Conservation (phyloP, 306 rosid species). For the Citrullus colocynthis region DNA sequence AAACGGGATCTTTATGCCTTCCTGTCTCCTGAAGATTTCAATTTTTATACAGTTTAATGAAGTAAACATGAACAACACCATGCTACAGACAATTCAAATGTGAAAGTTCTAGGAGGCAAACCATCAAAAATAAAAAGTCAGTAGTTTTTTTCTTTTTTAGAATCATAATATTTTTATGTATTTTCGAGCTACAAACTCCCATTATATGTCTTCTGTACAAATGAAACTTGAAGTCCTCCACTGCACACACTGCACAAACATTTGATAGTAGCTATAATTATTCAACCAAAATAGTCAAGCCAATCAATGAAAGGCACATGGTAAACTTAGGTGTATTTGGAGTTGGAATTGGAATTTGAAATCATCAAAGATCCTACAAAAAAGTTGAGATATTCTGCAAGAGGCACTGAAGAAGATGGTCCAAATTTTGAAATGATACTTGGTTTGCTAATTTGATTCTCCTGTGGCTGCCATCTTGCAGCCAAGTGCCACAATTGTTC, state of each 20-base stretch:
- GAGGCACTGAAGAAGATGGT: neutral
- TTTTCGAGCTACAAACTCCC: neutral
- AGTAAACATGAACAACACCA: neutral
- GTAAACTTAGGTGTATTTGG: neutral
- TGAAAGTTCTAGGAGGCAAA: neutral
- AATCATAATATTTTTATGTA: neutral
- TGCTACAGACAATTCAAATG: neutral
- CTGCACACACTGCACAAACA: neutral
- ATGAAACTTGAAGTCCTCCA: neutral
- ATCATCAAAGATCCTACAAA: neutral
- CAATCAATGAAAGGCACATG: neutral
- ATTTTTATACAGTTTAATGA: neutral
- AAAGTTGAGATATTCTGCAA: neutral
- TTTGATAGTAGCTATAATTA: neutral
- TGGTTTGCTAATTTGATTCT: neutral
- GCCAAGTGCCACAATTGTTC: neutral
- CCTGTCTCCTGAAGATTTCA: conserved; percentile 55
- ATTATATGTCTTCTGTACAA: neutral
- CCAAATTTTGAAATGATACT: neutral
- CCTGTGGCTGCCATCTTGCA: neutral
- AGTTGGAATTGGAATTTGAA: neutral
- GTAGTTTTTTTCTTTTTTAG: neutral
- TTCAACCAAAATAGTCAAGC: neutral
- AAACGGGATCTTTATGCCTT: conserved; percentile 38
- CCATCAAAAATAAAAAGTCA: neutral